Evolutionary conservation across 345 rosid species (phyloP).

Genomic region (Euphorbia tirucalli): DNA sequence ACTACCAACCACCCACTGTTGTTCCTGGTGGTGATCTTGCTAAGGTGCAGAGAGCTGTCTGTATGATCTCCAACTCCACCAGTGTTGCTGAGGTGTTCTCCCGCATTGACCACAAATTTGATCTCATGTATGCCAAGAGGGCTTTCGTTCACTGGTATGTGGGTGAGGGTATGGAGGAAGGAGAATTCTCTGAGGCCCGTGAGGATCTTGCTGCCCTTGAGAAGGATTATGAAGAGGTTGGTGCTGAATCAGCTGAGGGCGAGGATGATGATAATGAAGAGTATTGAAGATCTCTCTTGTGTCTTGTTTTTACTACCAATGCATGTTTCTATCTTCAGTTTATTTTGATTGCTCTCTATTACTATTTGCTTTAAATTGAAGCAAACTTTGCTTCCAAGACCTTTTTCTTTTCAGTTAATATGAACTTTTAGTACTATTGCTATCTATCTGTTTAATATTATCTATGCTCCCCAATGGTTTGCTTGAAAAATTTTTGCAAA

Average conservation of each 20-base stretch:
- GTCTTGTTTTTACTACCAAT: neutral
- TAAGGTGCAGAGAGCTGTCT: slow-evolving; percentile 32
- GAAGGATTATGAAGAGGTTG: slow-evolving; percentile 32
- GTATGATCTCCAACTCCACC: slow-evolving; percentile 34
- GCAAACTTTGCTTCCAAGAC: slow-evolving; percentile 12
- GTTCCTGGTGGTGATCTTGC: slow-evolving; percentile 31
- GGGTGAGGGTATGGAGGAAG: slow-evolving; percentile 35
- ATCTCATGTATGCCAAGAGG: slow-evolving; percentile 31
- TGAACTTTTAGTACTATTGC: neutral
- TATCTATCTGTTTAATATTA: neutral
- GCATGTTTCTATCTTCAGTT: neutral
- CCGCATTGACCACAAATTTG: slow-evolving; percentile 27
- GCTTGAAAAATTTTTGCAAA: no score
- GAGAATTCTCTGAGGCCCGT: slow-evolving; percentile 32
- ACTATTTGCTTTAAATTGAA: neutral
- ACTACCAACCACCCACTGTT: slow-evolving; percentile 34
- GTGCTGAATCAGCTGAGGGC: slow-evolving; percentile 27
- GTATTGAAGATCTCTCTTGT: neutral
- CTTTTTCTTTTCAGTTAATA: neutral
- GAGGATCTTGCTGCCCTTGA: slow-evolving; percentile 36
- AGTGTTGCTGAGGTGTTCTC: slow-evolving; percentile 34
- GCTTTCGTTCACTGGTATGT: slow-evolving; percentile 35
- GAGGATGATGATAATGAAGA: slow-evolving; percentile 21
- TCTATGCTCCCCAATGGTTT: no score
- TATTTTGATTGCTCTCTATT: neutral